Base-by-base conservation (phyloP, 2,329 filamentous ascomycete species). In the Botrytis squamosa region DNA sequence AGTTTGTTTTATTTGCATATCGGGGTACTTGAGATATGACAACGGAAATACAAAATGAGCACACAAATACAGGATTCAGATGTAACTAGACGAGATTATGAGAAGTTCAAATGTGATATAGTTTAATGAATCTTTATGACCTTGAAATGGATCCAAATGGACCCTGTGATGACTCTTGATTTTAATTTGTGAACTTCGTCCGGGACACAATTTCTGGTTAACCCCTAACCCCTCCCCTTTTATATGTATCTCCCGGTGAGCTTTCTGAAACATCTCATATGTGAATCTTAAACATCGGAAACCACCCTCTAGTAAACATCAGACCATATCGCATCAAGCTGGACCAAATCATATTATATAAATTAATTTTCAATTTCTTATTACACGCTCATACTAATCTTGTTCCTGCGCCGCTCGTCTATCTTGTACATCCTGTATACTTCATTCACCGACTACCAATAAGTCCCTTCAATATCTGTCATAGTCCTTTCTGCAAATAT, bases 361-460 rank as follows among this genome's bases (percentile, higher is more conserved):
- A 9, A 69, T 57, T 57, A 57, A 57, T 42, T 44, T 36, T 57
- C 66, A 69, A 69, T 57, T 69, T 57, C 36, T 25, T 69, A 69
- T 59, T 69, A 69, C 66, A 33, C 49, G 66, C 38, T 57, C 25
- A 25, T 42, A n/a, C 49, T 57, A 42, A 18, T 57, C 29, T 8
- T 52, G 46, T 29, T 68, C 40, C 36, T 42, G 12, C 22, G 59
- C 49, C 38, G 25, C 25, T 18, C 5, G 12, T 44, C 40, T 63
- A n/a, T n/a, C 29, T 69, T 57, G 49, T 68, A 68, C 49, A 69
- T 69, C 66, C 49, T 33, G n/a, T 59, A 59, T 57, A n/a, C 60
- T 10, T 36, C 38, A 57, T 25, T 38, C 55, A n/a, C 14, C 38
- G 40, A 33, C 49, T 33, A 57, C 29, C 36, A 59, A 44, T 44